Conservation (phyloP, 768 basidiomycete genomes). For the Tricholoma saponaceum region DNA sequence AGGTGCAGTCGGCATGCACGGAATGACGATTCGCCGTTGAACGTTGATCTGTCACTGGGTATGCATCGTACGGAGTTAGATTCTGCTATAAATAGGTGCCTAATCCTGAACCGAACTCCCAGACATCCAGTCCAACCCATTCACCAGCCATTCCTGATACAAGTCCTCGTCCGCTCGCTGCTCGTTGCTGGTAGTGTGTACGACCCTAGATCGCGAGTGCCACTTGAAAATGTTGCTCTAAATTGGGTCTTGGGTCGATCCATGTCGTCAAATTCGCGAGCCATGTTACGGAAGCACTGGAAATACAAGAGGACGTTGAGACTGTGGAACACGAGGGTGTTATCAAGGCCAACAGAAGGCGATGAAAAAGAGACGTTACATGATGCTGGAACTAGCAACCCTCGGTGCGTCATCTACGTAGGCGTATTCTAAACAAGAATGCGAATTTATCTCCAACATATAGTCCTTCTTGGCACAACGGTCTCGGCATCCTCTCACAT, state of each 20-base stretch:
- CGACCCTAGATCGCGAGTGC: constrained; percentile 91
- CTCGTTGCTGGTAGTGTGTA: constrained; percentile 93
- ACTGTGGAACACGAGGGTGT: constrained; percentile 63
- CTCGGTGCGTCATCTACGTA: constrained; percentile 28
- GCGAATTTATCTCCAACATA: constrained; percentile 14
- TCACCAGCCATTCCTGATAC: background rate
- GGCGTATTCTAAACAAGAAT: background rate
- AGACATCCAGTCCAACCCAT: constrained; percentile 6
- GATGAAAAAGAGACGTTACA: constrained; percentile 69
- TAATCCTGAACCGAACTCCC: constrained; percentile 7
- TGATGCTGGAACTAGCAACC: constrained; percentile 94
- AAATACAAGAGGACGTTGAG: constrained; percentile 94
- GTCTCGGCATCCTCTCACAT: constrained; percentile 74
- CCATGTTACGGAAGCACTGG: constrained; percentile 90
- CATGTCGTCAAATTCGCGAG: constrained; percentile 95
- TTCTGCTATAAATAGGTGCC: no score
- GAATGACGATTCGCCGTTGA: no score
- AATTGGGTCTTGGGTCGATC: constrained; percentile 90
- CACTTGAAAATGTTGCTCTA: constrained; percentile 80
- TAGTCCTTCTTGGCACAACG: constrained; percentile 87
- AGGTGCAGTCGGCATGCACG: no score
- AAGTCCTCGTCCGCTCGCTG: constrained; percentile 1
- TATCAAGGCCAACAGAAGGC: constrained; percentile 64
- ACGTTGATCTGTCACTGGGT: no score
- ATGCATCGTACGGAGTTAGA: no score